A percentile compares a stretch with the other conserved stretches of the same genome.
phyloP scores from a whole-genome alignment of 352 stramenopile species.

The Pythium inflatum region DNA sequence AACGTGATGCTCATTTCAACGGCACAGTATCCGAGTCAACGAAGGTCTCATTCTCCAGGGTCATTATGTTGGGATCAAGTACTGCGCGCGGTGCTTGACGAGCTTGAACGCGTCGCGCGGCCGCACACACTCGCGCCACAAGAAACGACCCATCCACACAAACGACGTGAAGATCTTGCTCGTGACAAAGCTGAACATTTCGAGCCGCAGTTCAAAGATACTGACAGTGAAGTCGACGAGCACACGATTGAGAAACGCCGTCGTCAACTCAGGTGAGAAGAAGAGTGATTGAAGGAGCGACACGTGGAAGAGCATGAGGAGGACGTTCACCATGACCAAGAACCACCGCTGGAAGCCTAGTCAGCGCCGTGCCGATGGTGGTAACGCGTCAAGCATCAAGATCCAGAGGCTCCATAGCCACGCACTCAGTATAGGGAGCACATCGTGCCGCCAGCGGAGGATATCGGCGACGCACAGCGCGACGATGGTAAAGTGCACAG shows the following conservation, averaged over 20 bases:
- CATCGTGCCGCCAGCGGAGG: conserved; percentile 6
- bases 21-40: no score
- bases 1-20: no score
- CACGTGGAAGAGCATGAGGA: conserved; percentile 19
- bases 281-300: conserved; percentile 19
- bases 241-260: conserved; percentile 11
- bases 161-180: conserved; percentile 29
- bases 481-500: conserved; percentile 20
- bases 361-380: background rate
- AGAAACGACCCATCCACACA: conserved; percentile 23
- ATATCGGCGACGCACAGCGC: conserved; percentile 10
- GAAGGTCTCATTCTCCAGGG: no score
- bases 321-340: background rate
- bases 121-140: conserved; percentile 17
- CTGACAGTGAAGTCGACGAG: conserved; percentile 14
- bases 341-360: conserved; percentile 16
- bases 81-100: conserved; percentile 27
- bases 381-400: conserved; percentile 17
- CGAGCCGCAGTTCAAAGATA: conserved; percentile 5
- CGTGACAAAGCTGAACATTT: conserved; percentile 29
- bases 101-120: conserved; percentile 26
- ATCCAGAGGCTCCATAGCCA: conserved; percentile 26
- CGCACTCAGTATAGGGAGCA: background rate
- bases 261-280: background rate
- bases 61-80: conserved; percentile 9